These are phyloP conservation scores for Pseudozyma sp. DNA, from an alignment of 1,284 basidiomycete species.

Conservation along the genomic window DNA sequence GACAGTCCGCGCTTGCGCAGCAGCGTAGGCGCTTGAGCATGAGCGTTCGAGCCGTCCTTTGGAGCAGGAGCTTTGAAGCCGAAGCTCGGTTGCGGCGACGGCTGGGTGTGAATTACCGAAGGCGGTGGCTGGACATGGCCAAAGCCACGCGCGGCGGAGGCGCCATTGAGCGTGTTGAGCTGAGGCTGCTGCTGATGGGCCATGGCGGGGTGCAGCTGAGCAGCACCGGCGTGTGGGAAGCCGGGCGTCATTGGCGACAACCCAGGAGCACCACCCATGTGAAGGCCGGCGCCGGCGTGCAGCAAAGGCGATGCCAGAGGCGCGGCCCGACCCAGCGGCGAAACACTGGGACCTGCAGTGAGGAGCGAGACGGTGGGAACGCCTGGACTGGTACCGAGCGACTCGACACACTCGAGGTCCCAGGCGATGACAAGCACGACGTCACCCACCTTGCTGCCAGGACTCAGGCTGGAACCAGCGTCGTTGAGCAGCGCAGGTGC, in stretches of 20 bases:
- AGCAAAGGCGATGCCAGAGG: constrained; percentile 46
- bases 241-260: constrained; percentile 40
- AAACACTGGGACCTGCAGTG: constrained; percentile 33
- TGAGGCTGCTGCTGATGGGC: constrained; percentile 32
- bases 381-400: constrained; percentile 56
- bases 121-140: constrained; percentile 33
- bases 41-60: constrained; percentile 11
- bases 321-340: constrained; percentile 38
- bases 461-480: constrained; percentile 43
- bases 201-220: constrained; percentile 14
- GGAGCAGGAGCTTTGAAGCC: constrained; percentile 21
- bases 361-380: constrained; percentile 60
- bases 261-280: constrained; percentile 25
- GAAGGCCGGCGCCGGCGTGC: constrained; percentile 19
- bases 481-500: constrained; percentile 32
- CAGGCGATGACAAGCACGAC: constrained; percentile 69
- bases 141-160: constrained; percentile 15
- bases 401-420: constrained; percentile 68
- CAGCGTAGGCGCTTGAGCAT: constrained; percentile 46
- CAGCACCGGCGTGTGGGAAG: constrained; percentile 18
- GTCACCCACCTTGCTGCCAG: constrained; percentile 67
- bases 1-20: constrained; percentile 61
- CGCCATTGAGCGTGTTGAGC: constrained; percentile 29
- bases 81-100: constrained; percentile 48
- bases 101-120: constrained; percentile 53